Base-by-base conservation (phyloP, 2,329 filamentous ascomycete species). In the Fusarium sp. region DNA sequence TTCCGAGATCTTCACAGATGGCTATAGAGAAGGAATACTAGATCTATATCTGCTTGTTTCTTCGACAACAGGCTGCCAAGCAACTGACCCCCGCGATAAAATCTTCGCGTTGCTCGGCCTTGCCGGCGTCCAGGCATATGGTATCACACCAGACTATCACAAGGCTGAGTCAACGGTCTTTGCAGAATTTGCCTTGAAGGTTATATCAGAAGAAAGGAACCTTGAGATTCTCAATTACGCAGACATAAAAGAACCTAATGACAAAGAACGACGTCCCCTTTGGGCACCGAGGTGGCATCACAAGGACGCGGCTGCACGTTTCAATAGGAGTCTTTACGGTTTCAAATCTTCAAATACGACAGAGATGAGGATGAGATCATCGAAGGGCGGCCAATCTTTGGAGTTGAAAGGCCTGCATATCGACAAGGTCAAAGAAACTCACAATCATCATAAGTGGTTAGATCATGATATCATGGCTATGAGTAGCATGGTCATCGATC, bases 121-220 rank as follows among this genome's bases (percentile, higher is more conserved):
- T 0, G 41, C 41, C 0, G 41, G 41, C 4, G 41, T 5, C 0
- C 0, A 0, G n/a, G 3, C 41, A 0, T 44, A 44, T 4, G n/a
- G 41, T 4, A 44, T 44, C 3, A 24, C 3, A 11, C 41, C 41
- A 5, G 41, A 24, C 41, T 44, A 42, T 24, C 14, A 3, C 0
- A 42, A 42, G 4, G 0, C 41, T 1, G 3, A 24, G 2, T 24
- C 41, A 17, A n/a, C 14, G 1, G 41, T 44, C n/a, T 44, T 44
- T 12, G 10, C 41, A 44, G 41, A 44, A 0, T 24, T 44, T 0
- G 6, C 41, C 0, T 12, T 5, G 0, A 44, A 24, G 9, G n/a
- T 24, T 24, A 24, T 44, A 44, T 5, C 1, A 11, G 10, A 5
- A 44, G 5, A 5, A 12, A 44, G 0, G 15, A 44, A 4, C n/a